Conservation (phyloP, 805 yeast genomes). For the Teunomyces gatunensis region DNA sequence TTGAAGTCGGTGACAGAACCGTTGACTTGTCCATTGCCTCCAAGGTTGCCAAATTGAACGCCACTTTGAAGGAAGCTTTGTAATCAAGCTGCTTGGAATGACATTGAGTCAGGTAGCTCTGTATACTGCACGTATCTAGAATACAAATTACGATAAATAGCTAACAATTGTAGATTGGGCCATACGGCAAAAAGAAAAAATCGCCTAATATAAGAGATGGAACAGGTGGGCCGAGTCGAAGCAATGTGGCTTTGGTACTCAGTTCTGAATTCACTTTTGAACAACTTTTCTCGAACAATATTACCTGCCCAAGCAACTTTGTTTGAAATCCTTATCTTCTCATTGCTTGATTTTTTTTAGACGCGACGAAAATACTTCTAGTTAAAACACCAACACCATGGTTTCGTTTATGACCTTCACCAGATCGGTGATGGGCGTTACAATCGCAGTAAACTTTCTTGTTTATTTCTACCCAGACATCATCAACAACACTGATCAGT, state of each 20-base stretch:
- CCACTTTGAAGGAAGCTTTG: slow-evolving; percentile 80
- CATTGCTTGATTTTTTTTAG: background rate
- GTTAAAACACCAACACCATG: background rate
- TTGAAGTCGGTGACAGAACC: slow-evolving; percentile 95
- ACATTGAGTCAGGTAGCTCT: background rate
- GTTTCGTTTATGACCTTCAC: slow-evolving; percentile 10
- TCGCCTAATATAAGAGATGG: too few species aligned
- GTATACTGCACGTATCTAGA: slow-evolving; percentile 4
- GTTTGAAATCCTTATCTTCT: slow-evolving; percentile 1
- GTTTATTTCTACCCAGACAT: slow-evolving; percentile 76
- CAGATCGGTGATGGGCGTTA: slow-evolving; percentile 30
- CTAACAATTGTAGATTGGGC: background rate
- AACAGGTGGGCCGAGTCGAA: too few species aligned
- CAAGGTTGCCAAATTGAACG: slow-evolving; percentile 86
- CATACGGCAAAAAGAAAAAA: too few species aligned
- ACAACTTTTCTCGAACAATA: background rate
- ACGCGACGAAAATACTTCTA: background rate
- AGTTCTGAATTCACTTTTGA: too few species aligned
- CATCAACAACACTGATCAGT: slow-evolving; percentile 39
- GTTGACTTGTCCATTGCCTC: slow-evolving; percentile 87
- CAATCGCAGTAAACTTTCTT: slow-evolving; percentile 56
- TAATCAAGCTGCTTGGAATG: slow-evolving; percentile 34
- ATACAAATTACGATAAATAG: background rate
- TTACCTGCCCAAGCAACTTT: background rate
- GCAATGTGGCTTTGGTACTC: too few species aligned